Percentiles rank a stretch among this genome's conserved stretches.
These are phyloP conservation scores for Conticribra guillardii DNA, from an alignment of 108 stramenopile species.

Conservation along the genomic window DNA sequence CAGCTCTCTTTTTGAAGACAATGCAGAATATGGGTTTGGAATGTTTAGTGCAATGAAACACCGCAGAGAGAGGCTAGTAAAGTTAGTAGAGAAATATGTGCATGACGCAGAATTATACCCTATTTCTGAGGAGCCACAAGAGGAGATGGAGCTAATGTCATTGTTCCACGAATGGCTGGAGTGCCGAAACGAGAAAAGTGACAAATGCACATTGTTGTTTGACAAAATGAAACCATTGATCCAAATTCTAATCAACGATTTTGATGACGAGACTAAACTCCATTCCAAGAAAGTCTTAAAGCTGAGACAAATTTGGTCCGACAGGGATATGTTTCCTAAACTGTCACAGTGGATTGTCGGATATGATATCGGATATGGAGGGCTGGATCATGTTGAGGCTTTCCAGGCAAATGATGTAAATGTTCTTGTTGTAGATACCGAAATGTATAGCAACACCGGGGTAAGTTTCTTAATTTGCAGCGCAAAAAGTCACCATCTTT, in stretches of 20 bases:
- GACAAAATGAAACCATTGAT: slow-evolving; percentile 70
- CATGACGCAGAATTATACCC: slow-evolving; percentile 39
- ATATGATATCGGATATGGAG: slow-evolving; percentile 70
- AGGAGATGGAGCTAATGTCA: slow-evolving; percentile 41
- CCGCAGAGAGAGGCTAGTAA: slow-evolving; percentile 51
- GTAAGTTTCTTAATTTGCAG: too few relatives aligned
- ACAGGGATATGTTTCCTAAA: slow-evolving; percentile 73
- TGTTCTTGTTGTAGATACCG: slow-evolving; percentile 67
- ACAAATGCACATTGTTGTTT: slow-evolving; percentile 56
- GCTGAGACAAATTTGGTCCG: slow-evolving; percentile 54
- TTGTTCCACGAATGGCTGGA: slow-evolving; percentile 66
- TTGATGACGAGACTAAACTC: too few relatives aligned
- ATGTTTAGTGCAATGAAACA: slow-evolving; percentile 71
- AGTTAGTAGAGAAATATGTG: slow-evolving; percentile 52
- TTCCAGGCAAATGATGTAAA: slow-evolving; percentile 72
- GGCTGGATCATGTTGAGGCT: slow-evolving; percentile 66
- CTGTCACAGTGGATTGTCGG: slow-evolving; percentile 71
- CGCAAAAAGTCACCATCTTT: too few relatives aligned
- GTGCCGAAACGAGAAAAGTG: slow-evolving; percentile 57
- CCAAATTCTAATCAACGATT: slow-evolving; percentile 33
- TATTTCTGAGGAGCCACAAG: slow-evolving; percentile 9
- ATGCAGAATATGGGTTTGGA: slow-evolving; percentile 64
- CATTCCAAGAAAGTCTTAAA: neutral
- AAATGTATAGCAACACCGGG: slow-evolving; percentile 56
- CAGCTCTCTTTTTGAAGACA: slow-evolving; percentile 64